Conservation (phyloP, 495 filamentous ascomycete genomes). For the Penicillium salamii region DNA sequence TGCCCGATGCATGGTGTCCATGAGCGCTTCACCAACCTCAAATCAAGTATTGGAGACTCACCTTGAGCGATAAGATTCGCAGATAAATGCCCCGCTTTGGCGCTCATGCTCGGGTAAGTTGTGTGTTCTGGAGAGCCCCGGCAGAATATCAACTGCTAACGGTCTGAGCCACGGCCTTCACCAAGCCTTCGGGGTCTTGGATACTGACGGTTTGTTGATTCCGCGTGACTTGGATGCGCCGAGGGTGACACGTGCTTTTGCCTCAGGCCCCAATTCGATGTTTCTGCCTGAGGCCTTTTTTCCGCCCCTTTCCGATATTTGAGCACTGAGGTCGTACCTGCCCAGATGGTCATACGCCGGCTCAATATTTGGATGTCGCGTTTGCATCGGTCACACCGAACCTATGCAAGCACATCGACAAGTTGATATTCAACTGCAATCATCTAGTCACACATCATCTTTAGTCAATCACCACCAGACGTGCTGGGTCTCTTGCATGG, state of each 20-base stretch:
- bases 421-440: too few species aligned
- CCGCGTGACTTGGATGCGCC: neutral
- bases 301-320: neutral
- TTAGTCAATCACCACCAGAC: too few species aligned
- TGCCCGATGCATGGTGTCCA: too few species aligned
- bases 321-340: too few species aligned
- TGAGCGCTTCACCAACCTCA: slow-evolving; percentile 2
- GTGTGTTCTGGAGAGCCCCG: neutral
- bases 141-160: neutral
- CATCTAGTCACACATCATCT: too few species aligned
- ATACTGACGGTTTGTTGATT: neutral
- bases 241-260: slow-evolving; percentile 4
- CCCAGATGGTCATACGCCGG: too few species aligned
- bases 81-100: slow-evolving; percentile 38
- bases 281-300: neutral
- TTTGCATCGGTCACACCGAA: too few species aligned
- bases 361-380: too few species aligned
- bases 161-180: neutral
- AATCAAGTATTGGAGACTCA: slow-evolving; percentile 1
- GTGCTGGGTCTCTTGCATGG: too few species aligned
- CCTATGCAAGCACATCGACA: too few species aligned
- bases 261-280: neutral
- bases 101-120: slow-evolving; percentile 39
- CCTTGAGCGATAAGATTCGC: slow-evolving; percentile 7
- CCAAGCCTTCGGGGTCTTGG: neutral